Percentiles rank a stretch among this genome's conserved stretches.
Evolutionary conservation across 2,329 filamentous ascomycete genomes (phyloP).

Genomic region (Alternaria burnsii): DNA sequence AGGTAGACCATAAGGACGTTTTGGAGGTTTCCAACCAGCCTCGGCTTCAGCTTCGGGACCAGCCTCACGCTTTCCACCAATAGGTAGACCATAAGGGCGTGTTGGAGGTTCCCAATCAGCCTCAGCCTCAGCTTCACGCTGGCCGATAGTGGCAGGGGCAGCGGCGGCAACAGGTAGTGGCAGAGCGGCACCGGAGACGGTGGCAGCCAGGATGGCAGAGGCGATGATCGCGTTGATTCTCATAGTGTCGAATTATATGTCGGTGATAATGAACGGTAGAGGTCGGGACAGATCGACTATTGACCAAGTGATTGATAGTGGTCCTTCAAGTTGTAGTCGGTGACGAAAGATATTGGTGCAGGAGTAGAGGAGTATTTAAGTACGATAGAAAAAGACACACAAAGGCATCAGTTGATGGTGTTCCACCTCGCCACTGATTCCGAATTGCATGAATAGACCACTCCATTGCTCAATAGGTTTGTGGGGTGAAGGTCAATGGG

Average conservation of each 20-base stretch:
- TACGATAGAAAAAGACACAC: slow-evolving; percentile 9
- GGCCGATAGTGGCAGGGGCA: slow-evolving; percentile 9
- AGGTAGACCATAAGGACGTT: slow-evolving; percentile 10
- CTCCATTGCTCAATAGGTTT: slow-evolving; percentile 21
- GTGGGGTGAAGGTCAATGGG: slow-evolving; percentile 17
- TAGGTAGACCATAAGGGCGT: slow-evolving; percentile 25
- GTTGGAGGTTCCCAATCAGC: too few species aligned
- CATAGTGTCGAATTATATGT: slow-evolving; percentile 51
- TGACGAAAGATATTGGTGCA: slow-evolving; percentile 12
- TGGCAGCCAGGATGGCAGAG: slow-evolving; percentile 53
- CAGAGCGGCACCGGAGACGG: slow-evolving; percentile 51
- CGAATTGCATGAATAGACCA: slow-evolving; percentile 33
- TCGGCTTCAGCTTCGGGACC: slow-evolving; percentile 21
- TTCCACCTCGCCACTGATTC: background rate
- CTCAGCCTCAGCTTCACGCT: slow-evolving; percentile 14
- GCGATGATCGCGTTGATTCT: slow-evolving; percentile 57
- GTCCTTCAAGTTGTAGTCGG: slow-evolving; percentile 21
- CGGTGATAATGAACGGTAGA: slow-evolving; percentile 28
- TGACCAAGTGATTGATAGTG: slow-evolving; percentile 15
- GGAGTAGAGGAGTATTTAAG: slow-evolving; percentile 19
- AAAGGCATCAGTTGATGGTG: slow-evolving; percentile 3
- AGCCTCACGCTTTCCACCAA: slow-evolving; percentile 45
- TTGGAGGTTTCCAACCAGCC: slow-evolving; percentile 24
- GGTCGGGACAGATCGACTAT: slow-evolving; percentile 16
- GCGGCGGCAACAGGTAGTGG: slow-evolving; percentile 40